phyloP scores from a whole-genome alignment of 2,329 filamentous ascomycete species.

The Colletotrichum sp. region DNA sequence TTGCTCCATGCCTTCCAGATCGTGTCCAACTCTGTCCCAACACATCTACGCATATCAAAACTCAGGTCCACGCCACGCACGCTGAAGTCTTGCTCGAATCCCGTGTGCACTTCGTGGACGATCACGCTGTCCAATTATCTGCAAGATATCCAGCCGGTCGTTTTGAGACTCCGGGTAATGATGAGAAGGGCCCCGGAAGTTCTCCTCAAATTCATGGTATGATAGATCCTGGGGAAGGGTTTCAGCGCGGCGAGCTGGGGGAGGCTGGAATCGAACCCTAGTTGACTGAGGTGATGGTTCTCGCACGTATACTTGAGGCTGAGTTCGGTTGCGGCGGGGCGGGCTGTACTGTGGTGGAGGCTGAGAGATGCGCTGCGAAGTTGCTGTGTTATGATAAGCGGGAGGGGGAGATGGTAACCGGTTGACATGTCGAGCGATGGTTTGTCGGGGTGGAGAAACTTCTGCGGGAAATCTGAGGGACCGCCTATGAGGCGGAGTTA shows the following conservation, averaged over 20 bases:
- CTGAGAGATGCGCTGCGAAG: not conserved
- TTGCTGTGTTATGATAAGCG: not conserved
- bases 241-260: not conserved
- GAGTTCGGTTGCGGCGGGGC: not conserved
- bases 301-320: not conserved
- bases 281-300: not conserved
- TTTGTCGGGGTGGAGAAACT: not conserved
- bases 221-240: not conserved
- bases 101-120: not conserved
- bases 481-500: not conserved
- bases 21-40: not conserved
- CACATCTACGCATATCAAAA: not conserved
- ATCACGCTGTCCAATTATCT: not conserved
- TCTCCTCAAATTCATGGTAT: not conserved
- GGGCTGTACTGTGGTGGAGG: not conserved
- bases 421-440: not conserved
- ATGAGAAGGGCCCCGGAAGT: not conserved
- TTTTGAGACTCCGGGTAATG: not conserved
- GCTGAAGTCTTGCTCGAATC: not conserved
- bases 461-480: not conserved
- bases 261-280: not conserved
- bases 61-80: not conserved
- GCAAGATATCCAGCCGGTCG: not conserved
- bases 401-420: not conserved
- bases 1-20: not conserved